Conservation (phyloP, 2,329 filamentous ascomycete species). For the Epichloe elymi region DNA sequence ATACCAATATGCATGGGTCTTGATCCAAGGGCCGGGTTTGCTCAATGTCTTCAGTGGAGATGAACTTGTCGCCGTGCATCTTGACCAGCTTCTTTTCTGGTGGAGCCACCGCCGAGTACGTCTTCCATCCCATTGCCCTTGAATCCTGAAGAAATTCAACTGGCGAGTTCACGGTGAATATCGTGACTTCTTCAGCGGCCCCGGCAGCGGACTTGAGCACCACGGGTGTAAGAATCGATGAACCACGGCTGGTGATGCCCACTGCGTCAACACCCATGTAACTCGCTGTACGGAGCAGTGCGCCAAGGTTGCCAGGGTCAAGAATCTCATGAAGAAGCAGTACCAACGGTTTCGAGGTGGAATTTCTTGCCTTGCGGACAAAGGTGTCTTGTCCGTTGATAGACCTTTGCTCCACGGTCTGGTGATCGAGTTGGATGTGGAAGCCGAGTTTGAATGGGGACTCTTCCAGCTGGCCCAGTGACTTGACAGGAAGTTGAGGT, state of each 20-base stretch:
- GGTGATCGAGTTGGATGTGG: constrained; percentile 45
- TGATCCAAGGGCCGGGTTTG: constrained; percentile 37
- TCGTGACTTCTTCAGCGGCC: constrained; percentile 64
- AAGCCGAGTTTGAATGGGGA: constrained; percentile 37
- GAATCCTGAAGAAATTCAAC: constrained; percentile 57
- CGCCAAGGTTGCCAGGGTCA: constrained; percentile 83
- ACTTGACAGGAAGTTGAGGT: constrained; percentile 53
- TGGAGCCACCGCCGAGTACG: constrained; percentile 60
- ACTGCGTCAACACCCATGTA: constrained; percentile 86
- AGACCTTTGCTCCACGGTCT: constrained; percentile 58
- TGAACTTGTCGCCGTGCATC: constrained; percentile 27
- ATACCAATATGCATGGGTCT: constrained; percentile 62
- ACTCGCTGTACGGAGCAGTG: constrained; percentile 74
- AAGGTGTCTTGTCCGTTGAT: constrained; percentile 59
- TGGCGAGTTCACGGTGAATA: constrained; percentile 58
- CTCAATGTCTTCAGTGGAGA: constrained; percentile 38
- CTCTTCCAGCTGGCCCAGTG: constrained; percentile 37
- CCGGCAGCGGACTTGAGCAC: constrained; percentile 81
- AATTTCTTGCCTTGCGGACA: constrained; percentile 16
- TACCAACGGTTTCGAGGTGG: constrained; percentile 49
- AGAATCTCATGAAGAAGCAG: constrained; percentile 63
- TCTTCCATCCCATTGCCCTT: constrained; percentile 60
- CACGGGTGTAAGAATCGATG: constrained; percentile 61
- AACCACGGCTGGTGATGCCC: constrained; percentile 59
- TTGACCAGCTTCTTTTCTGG: constrained; percentile 21